A percentile compares a stretch with the other conserved stretches of the same genome.
Evolutionary conservation across 768 basidiomycete species (phyloP).

Genomic region (Mycena belliarum): DNA sequence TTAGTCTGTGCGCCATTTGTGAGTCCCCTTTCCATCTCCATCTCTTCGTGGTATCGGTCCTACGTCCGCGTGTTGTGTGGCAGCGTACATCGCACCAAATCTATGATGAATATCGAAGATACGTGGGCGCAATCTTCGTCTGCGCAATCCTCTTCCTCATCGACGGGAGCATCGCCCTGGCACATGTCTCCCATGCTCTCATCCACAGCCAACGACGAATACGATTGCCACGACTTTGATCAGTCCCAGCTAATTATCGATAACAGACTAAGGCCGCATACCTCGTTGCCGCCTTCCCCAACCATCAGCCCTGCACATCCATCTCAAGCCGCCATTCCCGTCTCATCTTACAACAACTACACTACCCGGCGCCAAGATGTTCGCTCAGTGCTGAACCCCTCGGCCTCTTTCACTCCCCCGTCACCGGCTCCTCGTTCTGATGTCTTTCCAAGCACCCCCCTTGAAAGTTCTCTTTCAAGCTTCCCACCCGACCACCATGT

Average conservation of each 20-base stretch:
- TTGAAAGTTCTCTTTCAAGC: slow-evolving; percentile 64
- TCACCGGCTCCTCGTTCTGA: slow-evolving; percentile 43
- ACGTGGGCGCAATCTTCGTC: slow-evolving; percentile 25
- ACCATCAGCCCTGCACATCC: slow-evolving; percentile 28
- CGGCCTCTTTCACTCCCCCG: slow-evolving; percentile 40
- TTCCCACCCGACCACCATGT: slow-evolving; percentile 52
- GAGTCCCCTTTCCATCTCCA: slow-evolving; percentile 33
- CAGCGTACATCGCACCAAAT: slow-evolving; percentile 10
- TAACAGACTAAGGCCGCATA: slow-evolving; percentile 57
- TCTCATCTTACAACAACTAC: slow-evolving; percentile 37
- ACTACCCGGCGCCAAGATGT: slow-evolving; percentile 49
- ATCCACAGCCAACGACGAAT: slow-evolving; percentile 26
- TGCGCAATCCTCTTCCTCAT: slow-evolving; percentile 18
- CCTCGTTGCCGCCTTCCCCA: slow-evolving; percentile 42
- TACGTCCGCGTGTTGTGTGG: slow-evolving; percentile 26
- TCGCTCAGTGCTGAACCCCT: slow-evolving; percentile 45
- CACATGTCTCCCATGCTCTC: slow-evolving; percentile 21
- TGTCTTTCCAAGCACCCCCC: slow-evolving; percentile 35
- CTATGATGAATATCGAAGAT: slow-evolving; percentile 17
- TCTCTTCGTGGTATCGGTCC: slow-evolving; percentile 11
- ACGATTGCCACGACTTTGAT: slow-evolving; percentile 28
- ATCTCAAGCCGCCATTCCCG: slow-evolving; percentile 52
- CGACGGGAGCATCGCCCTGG: background rate
- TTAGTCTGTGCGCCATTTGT: slow-evolving; percentile 31
- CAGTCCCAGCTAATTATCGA: slow-evolving; percentile 54